These are phyloP conservation scores for Lentinula boryana DNA, from an alignment of 768 basidiomycete genomes.

Conservation along the genomic window DNA sequence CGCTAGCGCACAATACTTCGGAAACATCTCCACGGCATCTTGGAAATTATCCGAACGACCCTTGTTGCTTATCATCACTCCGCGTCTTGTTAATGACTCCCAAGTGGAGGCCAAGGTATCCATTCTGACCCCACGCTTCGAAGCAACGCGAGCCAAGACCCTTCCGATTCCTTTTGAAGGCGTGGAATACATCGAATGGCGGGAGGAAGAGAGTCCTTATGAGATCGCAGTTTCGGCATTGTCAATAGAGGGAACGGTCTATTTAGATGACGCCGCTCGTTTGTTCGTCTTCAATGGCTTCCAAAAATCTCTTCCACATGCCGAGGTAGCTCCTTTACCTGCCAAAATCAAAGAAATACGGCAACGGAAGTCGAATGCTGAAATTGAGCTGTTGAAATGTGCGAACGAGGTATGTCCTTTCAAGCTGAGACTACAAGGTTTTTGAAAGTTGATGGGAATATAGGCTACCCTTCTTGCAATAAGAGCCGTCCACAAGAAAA, in stretches of 20 bases:
- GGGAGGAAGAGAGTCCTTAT: slow-evolving; percentile 68
- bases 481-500: slow-evolving; percentile 49
- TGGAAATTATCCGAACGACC: slow-evolving; percentile 82
- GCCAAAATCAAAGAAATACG: slow-evolving; percentile 52
- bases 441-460: neutral
- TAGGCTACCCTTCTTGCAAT: slow-evolving; percentile 79
- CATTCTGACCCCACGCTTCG: slow-evolving; percentile 74
- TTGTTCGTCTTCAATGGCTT: slow-evolving; percentile 66
- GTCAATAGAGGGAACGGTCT: slow-evolving; percentile 30
- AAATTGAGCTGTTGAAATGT: slow-evolving; percentile 68
- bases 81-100: slow-evolving; percentile 19
- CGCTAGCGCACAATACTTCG: slow-evolving; percentile 63
- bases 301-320: slow-evolving; percentile 30
- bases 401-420: slow-evolving; percentile 64
- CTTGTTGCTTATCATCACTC: slow-evolving; percentile 59
- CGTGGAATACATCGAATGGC: slow-evolving; percentile 50
- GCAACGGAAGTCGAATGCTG: slow-evolving; percentile 68
- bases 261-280: slow-evolving; percentile 55
- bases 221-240: slow-evolving; percentile 31
- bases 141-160: slow-evolving; percentile 60
- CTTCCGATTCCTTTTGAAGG: slow-evolving; percentile 45
- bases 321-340: slow-evolving; percentile 43
- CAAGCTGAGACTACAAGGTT: neutral
- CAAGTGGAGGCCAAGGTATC: slow-evolving; percentile 35
- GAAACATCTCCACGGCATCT: slow-evolving; percentile 53